phyloP scores from a whole-genome alignment of 441 rosid genomes.

The Pelargonium cotyledonis region DNA sequence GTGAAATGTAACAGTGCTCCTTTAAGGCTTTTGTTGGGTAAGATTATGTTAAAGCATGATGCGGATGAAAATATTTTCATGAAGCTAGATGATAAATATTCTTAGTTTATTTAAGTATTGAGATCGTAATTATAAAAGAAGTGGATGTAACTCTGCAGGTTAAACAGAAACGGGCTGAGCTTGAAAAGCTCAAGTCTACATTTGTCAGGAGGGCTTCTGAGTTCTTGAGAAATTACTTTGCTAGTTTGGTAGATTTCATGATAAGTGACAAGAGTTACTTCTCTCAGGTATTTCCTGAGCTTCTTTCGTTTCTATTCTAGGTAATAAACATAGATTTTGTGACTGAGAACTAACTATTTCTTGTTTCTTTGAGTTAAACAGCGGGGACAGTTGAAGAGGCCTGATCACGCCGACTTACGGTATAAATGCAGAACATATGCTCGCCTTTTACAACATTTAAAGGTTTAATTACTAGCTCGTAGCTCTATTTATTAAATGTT shows the following conservation, averaged over 20 bases:
- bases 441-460: constrained; percentile 91
- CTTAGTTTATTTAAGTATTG: neutral
- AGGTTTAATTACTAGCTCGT: constrained; percentile 41
- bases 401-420: constrained; percentile 98
- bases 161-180: constrained; percentile 83
- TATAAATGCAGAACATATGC: constrained; percentile 99
- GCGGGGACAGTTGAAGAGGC: constrained; percentile 98
- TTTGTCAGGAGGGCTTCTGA: constrained; percentile 94
- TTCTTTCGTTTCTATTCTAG: neutral
- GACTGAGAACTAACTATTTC: constrained; percentile 18
- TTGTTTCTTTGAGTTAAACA: constrained; percentile 35
- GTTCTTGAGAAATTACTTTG: constrained; percentile 92
- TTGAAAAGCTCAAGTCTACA: constrained; percentile 65
- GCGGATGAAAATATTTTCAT: neutral
- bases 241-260: constrained; percentile 98
- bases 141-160: constrained; percentile 45
- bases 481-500: neutral
- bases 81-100: neutral
- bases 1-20: constrained; percentile 5
- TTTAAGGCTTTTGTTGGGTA: neutral
- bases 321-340: constrained; percentile 13
- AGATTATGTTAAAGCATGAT: neutral
- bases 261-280: constrained; percentile 96
- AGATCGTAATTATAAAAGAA: constrained; percentile 7
- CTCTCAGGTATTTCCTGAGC: constrained; percentile 63